phyloP scores from a whole-genome alignment of 495 filamentous ascomycete species.

The Penicillium arizonense region DNA sequence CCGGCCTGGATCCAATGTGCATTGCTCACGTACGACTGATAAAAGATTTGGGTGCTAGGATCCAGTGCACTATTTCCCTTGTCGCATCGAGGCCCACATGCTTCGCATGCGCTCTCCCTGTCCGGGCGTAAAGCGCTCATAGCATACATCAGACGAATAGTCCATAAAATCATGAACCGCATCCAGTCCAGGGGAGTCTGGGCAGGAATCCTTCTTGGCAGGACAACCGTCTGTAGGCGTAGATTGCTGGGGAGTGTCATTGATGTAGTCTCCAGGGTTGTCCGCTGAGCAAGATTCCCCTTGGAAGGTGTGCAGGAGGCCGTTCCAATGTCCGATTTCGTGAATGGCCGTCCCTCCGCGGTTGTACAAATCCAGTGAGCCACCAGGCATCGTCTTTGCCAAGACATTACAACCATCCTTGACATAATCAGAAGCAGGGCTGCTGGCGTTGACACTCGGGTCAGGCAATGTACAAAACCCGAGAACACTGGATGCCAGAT shows the following conservation, averaged over 20 bases:
- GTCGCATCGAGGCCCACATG: slow-evolving; percentile 46
- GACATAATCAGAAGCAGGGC: slow-evolving; percentile 35
- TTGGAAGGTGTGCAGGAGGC: slow-evolving; percentile 56
- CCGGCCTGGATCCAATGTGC: too few relatives aligned
- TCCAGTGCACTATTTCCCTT: slow-evolving; percentile 30
- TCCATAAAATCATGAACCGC: slow-evolving; percentile 57
- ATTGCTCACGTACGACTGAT: too few relatives aligned
- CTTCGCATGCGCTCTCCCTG: slow-evolving; percentile 45
- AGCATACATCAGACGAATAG: slow-evolving; percentile 54
- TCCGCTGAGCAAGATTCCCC: slow-evolving; percentile 41
- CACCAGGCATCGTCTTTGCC: slow-evolving; percentile 50
- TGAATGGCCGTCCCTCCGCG: slow-evolving; percentile 52
- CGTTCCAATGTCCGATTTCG: slow-evolving; percentile 61
- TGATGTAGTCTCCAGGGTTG: slow-evolving; percentile 49
- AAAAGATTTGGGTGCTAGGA: too few relatives aligned
- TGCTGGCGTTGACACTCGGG: slow-evolving; percentile 33
- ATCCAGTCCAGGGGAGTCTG: slow-evolving; percentile 42
- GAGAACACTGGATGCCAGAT: slow-evolving; percentile 36
- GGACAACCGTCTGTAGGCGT: slow-evolving; percentile 52
- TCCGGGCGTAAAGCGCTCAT: slow-evolving; percentile 44
- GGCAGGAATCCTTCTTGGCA: slow-evolving; percentile 46
- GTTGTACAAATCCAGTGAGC: slow-evolving; percentile 42
- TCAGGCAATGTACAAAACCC: slow-evolving; percentile 52
- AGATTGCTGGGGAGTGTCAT: slow-evolving; percentile 52
- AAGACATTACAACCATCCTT: slow-evolving; percentile 54